These are phyloP conservation scores for Quercus berberidifolia DNA, from an alignment of 306 rosid species.

Conservation along the genomic window DNA sequence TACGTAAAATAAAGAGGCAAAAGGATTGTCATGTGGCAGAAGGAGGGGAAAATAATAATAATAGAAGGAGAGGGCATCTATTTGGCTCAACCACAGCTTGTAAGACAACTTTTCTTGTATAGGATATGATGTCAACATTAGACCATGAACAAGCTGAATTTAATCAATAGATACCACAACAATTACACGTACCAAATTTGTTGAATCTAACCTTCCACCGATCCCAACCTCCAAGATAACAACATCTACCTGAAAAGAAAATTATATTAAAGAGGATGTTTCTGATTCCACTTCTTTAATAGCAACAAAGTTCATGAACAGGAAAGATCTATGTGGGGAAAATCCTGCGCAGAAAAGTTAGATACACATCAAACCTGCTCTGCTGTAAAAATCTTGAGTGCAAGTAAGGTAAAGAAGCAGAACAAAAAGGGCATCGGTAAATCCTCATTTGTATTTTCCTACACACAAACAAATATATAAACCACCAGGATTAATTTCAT, in stretches of 20 bases:
- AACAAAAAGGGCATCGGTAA: slow-evolving; percentile 86
- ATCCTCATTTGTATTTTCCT: slow-evolving; percentile 63
- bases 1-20: too few relatives aligned
- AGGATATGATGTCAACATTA: neutral
- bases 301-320: neutral
- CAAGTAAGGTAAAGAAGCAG: slow-evolving; percentile 90
- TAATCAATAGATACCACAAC: neutral
- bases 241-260: slow-evolving; percentile 61
- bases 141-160: neutral
- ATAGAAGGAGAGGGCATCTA: too few relatives aligned
- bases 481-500: neutral
- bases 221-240: slow-evolving; percentile 91
- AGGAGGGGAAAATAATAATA: too few relatives aligned
- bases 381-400: slow-evolving; percentile 83
- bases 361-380: slow-evolving; percentile 60
- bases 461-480: slow-evolving; percentile 2
- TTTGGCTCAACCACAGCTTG: too few relatives aligned
- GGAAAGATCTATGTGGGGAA: neutral
- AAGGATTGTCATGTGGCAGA: too few relatives aligned
- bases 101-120: too few relatives aligned
- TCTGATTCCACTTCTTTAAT: neutral
- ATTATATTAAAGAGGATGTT: neutral
- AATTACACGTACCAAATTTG: slow-evolving; percentile 67
- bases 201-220: slow-evolving; percentile 88
- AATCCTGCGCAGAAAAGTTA: neutral